Conservation (phyloP, 495 filamentous ascomycete species). For the Podospora anserina region DNA sequence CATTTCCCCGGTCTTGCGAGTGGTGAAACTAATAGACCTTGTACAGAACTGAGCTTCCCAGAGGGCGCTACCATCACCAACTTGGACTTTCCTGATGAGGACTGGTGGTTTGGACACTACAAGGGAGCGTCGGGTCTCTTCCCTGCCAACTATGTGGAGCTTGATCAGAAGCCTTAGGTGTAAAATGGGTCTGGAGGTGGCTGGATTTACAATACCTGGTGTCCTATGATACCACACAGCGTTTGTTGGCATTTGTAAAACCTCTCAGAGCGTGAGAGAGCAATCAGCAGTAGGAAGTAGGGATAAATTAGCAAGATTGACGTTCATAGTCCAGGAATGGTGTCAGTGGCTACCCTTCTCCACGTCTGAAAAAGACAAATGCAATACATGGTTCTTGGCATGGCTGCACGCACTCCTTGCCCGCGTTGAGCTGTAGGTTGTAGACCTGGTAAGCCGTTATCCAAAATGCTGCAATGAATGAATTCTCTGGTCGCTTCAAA, state of each 20-base stretch:
- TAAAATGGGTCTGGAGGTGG: background rate
- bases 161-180: constrained; percentile 51
- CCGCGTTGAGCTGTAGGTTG: too few species aligned
- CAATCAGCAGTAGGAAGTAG: background rate
- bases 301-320: background rate
- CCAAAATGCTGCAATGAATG: too few species aligned
- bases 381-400: background rate
- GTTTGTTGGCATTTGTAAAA: background rate
- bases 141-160: constrained; percentile 77
- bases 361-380: background rate
- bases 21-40: constrained; percentile 22
- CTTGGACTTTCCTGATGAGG: constrained; percentile 90
- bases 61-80: constrained; percentile 74
- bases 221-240: background rate
- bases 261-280: background rate
- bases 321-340: background rate
- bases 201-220: background rate
- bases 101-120: constrained; percentile 95
- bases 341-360: background rate
- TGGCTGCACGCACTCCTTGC: too few species aligned
- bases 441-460: too few species aligned
- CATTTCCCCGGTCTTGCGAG: background rate
- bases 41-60: constrained; percentile 75
- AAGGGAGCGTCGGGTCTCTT: constrained; percentile 81
- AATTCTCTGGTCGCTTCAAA: too few species aligned